phyloP scores from a whole-genome alignment of 805 yeast species.

The Yarrowia osloensis region DNA sequence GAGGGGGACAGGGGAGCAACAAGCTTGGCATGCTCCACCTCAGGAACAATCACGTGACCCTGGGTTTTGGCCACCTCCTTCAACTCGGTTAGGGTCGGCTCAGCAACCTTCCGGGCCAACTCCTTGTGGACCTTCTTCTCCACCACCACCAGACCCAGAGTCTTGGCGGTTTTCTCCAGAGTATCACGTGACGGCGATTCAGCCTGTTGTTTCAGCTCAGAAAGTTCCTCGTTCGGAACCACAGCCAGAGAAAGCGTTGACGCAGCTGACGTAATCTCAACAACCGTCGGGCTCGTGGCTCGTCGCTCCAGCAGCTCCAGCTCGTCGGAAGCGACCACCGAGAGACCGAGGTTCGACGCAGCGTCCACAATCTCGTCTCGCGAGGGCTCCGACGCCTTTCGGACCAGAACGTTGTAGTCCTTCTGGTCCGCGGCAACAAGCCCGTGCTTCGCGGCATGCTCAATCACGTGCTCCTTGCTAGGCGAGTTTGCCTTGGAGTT shows the following conservation, averaged over 20 bases:
- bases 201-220: not conserved
- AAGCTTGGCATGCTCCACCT: slow-evolving; percentile 42
- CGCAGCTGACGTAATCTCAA: not conserved
- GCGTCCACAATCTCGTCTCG: slow-evolving; percentile 29
- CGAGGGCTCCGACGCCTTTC: slow-evolving; percentile 31
- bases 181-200: not conserved
- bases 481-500: slow-evolving; percentile 33
- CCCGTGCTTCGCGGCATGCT: slow-evolving; percentile 41
- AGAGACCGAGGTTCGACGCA: slow-evolving; percentile 34
- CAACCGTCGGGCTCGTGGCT: not conserved
- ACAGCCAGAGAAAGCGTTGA: not conserved
- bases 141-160: slow-evolving; percentile 29
- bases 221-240: not conserved
- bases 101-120: not conserved
- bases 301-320: not conserved
- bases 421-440: slow-evolving; percentile 28
- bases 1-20: slow-evolving; percentile 35
- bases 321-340: slow-evolving; percentile 5
- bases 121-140: slow-evolving; percentile 34
- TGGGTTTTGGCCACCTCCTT: slow-evolving; percentile 41
- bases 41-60: slow-evolving; percentile 44
- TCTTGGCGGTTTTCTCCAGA: not conserved
- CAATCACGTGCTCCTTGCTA: slow-evolving; percentile 39
- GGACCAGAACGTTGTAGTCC: slow-evolving; percentile 35
- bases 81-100: slow-evolving; percentile 41